Evolutionary conservation across 1,284 basidiomycete species (phyloP), one percentile per base, ranked within the genome.

Genomic region (Cystobasidium slooffiae): DNA sequence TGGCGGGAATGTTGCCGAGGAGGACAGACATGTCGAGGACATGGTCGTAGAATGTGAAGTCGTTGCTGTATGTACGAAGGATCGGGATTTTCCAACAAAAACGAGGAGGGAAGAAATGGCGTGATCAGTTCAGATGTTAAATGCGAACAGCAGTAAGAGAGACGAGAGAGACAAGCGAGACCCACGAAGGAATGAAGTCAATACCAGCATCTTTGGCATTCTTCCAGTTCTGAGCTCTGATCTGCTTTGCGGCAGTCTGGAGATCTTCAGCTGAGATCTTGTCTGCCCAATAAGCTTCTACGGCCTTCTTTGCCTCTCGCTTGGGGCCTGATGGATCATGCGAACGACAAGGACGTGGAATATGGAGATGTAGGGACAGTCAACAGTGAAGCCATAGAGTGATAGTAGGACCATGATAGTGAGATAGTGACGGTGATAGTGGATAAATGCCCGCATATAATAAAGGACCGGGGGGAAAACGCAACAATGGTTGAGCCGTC

Each of bases 11-110:
- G 80, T 92, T 94, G 84, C 97, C 97, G 88, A 99, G 97, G 75
- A 92, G 91, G 81, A 91, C 89, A 78, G 94, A 96, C 85, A 96
- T 93, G 86, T 99, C 97, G 80, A 99, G 91, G 82, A 99, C 93
- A 84, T 97, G 94, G 85, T 99, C 97, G 84, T 99, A 99, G 79
- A 99, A 90, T 58, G 96, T 92, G 85, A 98, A 99, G 82, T 98
- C 96, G 82, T 95, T 95, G 81, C 94, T 97, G 80, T 46, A 22
- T 14, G 68, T n/a, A 20, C 37, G 55, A 24, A 44, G 16, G 16
- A 46, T 16, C 14, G 41, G 24, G 61, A 70, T 9, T 55, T n/a
- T 78, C 52, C 65, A 70, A 62, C 44, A 52, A 59, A 76, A 39
- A 47, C 37, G 41, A 16, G 63, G 24, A 65, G 37, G 44, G 16